Conservation (phyloP, 371 early-diverging fungal genomes). For the Phascolomyces articulosus region DNA sequence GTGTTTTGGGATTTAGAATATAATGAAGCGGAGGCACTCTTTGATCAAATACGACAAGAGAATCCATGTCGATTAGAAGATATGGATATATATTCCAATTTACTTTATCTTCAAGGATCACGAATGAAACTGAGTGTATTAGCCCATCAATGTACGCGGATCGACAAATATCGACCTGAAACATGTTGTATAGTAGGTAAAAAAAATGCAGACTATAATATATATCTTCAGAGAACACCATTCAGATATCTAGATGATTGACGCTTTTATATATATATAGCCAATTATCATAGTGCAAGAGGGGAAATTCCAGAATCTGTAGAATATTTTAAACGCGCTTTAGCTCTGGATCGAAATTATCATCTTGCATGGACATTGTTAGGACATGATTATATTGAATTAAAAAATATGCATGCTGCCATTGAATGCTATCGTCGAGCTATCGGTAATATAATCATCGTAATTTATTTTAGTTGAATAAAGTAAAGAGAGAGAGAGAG, state of each 20-base stretch:
- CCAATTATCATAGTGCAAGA: conserved; percentile 88
- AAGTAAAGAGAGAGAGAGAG: too few relatives aligned
- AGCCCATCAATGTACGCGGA: conserved; percentile 72
- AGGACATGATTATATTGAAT: conserved; percentile 95
- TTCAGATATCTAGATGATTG: too few relatives aligned
- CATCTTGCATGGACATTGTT: conserved; percentile 90
- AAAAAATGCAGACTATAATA: too few relatives aligned
- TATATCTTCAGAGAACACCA: too few relatives aligned
- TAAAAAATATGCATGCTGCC: conserved; percentile 87
- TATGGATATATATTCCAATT: conserved; percentile 89
- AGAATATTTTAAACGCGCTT: conserved; percentile 82
- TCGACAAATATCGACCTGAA: conserved; percentile 88
- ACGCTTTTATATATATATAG: conserved; percentile 28
- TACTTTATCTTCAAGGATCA: conserved; percentile 84
- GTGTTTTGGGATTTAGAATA: conserved; percentile 53
- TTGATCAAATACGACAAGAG: conserved; percentile 64
- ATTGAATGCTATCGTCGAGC: conserved; percentile 91
- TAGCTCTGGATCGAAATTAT: conserved; percentile 79
- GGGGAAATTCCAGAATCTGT: conserved; percentile 86
- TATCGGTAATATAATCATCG: conserved; percentile 36
- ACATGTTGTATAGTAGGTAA: conserved; percentile 84
- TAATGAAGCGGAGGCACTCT: conserved; percentile 69
- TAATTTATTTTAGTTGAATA: too few relatives aligned
- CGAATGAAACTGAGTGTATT: conserved; percentile 72
- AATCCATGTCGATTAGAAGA: conserved; percentile 83